Evolutionary conservation across 192 early-diverging fungal genomes (phyloP).

Genomic region (Chytriomyces confervae): DNA sequence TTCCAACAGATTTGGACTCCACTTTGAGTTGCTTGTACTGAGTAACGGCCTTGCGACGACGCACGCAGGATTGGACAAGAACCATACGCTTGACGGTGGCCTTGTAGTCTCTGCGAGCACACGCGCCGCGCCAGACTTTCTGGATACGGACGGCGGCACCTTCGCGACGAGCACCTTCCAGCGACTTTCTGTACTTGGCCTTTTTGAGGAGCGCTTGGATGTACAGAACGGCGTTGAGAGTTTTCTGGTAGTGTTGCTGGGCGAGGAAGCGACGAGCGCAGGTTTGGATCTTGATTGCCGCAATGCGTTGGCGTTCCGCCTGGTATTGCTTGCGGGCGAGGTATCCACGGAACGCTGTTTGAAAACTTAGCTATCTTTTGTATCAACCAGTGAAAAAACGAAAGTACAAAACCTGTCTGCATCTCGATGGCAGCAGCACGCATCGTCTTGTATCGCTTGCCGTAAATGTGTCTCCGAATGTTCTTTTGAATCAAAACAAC

Average conservation of each 20-base stretch:
- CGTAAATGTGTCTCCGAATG: conserved; percentile 70
- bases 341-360: conserved; percentile 57
- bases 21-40: conserved; percentile 73
- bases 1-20: conserved; percentile 88
- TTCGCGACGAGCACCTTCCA: conserved; percentile 63
- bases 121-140: conserved; percentile 68
- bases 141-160: conserved; percentile 80
- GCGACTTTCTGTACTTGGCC: conserved; percentile 58
- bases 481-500: conserved; percentile 91
- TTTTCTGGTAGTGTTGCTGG: conserved; percentile 42
- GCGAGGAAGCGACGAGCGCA: conserved; percentile 70
- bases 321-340: conserved; percentile 70
- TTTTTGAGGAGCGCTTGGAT: conserved; percentile 53
- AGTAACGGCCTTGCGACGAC: conserved; percentile 73
- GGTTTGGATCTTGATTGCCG: conserved; percentile 81
- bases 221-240: conserved; percentile 43
- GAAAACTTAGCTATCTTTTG: conserved; percentile 19
- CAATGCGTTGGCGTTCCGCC: conserved; percentile 59
- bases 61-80: conserved; percentile 81
- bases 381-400: conserved; percentile 27
- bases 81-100: conserved; percentile 62
- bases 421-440: conserved; percentile 64
- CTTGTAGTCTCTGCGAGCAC: conserved; percentile 67
- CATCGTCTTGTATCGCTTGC: conserved; percentile 40
- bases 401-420: conserved; percentile 52